Base-by-base conservation (phyloP, 2,329 filamentous ascomycete species). In the Apiospora malaysiana region DNA sequence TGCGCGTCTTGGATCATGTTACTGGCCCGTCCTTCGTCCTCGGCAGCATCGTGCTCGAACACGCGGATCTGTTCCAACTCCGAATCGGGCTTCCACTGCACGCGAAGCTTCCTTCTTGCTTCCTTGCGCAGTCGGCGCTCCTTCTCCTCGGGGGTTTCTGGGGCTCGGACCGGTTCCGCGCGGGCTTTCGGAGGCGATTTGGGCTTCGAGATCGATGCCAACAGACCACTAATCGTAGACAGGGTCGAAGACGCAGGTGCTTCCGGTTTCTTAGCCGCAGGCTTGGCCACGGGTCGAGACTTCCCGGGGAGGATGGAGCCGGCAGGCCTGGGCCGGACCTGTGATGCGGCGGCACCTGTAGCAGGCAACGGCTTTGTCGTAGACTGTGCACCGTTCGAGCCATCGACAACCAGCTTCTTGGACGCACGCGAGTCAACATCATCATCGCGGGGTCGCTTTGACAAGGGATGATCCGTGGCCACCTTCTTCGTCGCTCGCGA, bases 1-100 rank as follows among this genome's bases (percentile, higher is more conserved):
- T 88, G 88, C 4, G 91, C 91, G 79, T 94, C 92, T 67, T 89
- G 89, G 51, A 91, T 87, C 86, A 93, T 90, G 76, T 90, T 92
- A 70, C 87, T 85, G 69, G 89, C 88, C 70, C 92, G 87, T 69
- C 90, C 91, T 71, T 90, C 86, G 75, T 94, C 91, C 77, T 94
- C 92, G 1, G 88, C 87, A 1, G 89, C 90, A 72, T 94, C 91
- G 76, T 93, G 92, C 70, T 90, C 89, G 81, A 95, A 94, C 68
- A 91, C 83, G 73, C 89, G 88, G 70, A 94, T 84, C 74, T 93
- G 84, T 1, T 90, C 90, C 42, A 95, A 85, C 42, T 90, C 87
- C 23, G 87, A 83, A 68, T 92, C 92, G 0, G 89, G 86, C 77
- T 91, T 93, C 86, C 92, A 95, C 8, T 83, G 87, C 7, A 95